These are phyloP conservation scores for Russula vinacea DNA, from an alignment of 768 basidiomycete genomes.

Conservation along the genomic window DNA sequence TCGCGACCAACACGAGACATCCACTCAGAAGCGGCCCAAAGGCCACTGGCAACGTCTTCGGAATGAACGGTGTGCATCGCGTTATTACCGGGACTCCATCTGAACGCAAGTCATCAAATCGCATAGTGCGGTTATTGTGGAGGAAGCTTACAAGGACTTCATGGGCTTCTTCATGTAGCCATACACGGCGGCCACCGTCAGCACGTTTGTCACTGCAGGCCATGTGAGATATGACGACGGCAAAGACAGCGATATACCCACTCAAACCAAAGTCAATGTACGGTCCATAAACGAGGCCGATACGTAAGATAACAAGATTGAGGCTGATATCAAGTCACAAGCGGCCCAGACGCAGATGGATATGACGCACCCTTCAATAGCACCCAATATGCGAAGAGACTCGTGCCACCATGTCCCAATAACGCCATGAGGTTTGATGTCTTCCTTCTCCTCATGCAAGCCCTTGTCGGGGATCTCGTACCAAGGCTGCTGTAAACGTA, in stretches of 20 bases:
- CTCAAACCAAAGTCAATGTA: conserved; percentile 61
- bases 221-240: conserved; percentile 6
- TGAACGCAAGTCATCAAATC: conserved; percentile 33
- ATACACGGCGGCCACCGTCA: conserved; percentile 76
- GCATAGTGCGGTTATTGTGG: conserved; percentile 2
- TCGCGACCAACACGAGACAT: conserved; percentile 60
- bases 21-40: conserved; percentile 78
- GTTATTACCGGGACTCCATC: conserved; percentile 79
- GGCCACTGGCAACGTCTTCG: conserved; percentile 72
- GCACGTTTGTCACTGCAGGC: conserved; percentile 58
- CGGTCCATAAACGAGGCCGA: conserved; percentile 77
- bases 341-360: conserved; percentile 10
- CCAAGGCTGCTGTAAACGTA: conserved; percentile 73
- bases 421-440: conserved; percentile 64
- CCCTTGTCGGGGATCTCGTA: conserved; percentile 72
- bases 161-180: conserved; percentile 80
- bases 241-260: conserved; percentile 11
- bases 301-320: conserved; percentile 74
- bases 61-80: conserved; percentile 73
- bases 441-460: conserved; percentile 65
- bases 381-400: conserved; percentile 67
- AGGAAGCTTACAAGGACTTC: conserved; percentile 66
- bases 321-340: conserved; percentile 45
- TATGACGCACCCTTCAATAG: conserved; percentile 60
- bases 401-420: conserved; percentile 90